Evolutionary conservation across 1,284 basidiomycete genomes (phyloP), one percentile per base, ranked within the genome.

Genomic region (Peniophora sp.): DNA sequence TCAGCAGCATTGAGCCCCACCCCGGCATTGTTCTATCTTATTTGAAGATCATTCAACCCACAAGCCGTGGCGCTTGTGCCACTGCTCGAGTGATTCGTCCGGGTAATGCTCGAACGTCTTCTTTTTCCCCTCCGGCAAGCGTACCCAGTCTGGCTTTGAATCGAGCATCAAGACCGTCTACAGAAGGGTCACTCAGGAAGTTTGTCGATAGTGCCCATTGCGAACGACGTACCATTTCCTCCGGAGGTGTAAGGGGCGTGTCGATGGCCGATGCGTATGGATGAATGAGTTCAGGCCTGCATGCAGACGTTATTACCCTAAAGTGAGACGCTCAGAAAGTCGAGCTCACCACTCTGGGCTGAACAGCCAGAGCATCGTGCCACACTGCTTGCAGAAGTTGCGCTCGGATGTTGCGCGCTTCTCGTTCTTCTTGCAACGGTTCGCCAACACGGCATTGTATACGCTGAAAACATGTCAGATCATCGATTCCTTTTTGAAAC

Each of bases 261-360:
- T 83, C 81, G 45, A 83, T 79, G 0, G 71, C 78, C 22, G 77
- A 78, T 2, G 81, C 81, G 54, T 81, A 83, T 3, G 80, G 81
- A 54, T 83, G 81, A 27, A 83, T 64, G 0, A 76, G 59, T 34
- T 81, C 76, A 0, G 80, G 79, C 79, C 79, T 81, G 47, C 24
- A 34, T 5, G 15, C 18, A 35, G 42, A 20, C 5, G 24, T 8
- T 22, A 10, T 24, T 3, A 27, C 27, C 20, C 11, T n/a, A n/a
- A n/a, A n/a, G 3, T 14, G 24, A 39, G 24, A 23, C 18, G 36
- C 27, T 32, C 39, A 17, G 39, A 22, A 23, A 17, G 45, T n/a
- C 39, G 39, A 17, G 59, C 66, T 35, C 45, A 79, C 79, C 78
- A 81, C 2, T 51, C 55, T 42, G 67, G 56, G 49, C 81, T 76